These are phyloP conservation scores for Sanguinoderma infundibulare DNA, from an alignment of 1,284 basidiomycete genomes.

Conservation along the genomic window DNA sequence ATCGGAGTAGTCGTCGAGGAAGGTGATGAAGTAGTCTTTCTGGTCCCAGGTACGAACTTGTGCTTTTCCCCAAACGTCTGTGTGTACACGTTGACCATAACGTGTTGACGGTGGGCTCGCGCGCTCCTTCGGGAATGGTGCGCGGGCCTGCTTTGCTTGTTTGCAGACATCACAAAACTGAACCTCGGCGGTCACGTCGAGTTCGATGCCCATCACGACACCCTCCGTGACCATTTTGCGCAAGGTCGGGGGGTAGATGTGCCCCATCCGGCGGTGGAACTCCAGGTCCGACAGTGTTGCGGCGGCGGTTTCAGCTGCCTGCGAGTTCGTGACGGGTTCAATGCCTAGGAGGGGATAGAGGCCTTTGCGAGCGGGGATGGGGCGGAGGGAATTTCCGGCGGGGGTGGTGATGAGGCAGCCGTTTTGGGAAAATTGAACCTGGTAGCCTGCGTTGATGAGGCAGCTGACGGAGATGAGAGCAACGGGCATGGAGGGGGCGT, in stretches of 20 bases:
- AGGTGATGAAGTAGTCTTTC: constrained; percentile 31
- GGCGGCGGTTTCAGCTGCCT: constrained; percentile 2
- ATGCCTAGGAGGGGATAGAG: background rate
- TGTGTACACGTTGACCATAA: constrained; percentile 40
- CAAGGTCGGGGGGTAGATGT: constrained; percentile 34
- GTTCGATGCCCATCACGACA: constrained; percentile 35
- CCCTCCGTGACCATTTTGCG: constrained; percentile 33
- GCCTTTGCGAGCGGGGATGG: background rate
- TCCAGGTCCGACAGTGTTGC: too few species aligned
- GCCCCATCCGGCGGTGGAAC: constrained; percentile 39
- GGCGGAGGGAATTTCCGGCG: background rate
- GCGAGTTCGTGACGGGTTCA: background rate
- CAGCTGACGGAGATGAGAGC: constrained; percentile 43
- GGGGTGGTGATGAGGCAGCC: background rate
- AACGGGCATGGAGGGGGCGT: constrained; percentile 36
- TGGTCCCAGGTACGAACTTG: constrained; percentile 35
- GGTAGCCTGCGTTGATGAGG: constrained; percentile 23
- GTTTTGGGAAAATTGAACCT: constrained; percentile 19
- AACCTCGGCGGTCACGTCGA: too few species aligned
- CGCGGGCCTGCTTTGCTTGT: constrained; percentile 36
- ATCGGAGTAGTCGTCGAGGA: constrained; percentile 31
- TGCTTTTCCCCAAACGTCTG: constrained; percentile 45
- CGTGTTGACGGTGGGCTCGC: constrained; percentile 30
- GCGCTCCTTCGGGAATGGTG: constrained; percentile 36
- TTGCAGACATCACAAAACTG: too few species aligned